A percentile compares a stretch with the other conserved stretches of the same genome.
Conservation (phyloP, 495 filamentous ascomycete genomes). For the Podospora anserina region DNA sequence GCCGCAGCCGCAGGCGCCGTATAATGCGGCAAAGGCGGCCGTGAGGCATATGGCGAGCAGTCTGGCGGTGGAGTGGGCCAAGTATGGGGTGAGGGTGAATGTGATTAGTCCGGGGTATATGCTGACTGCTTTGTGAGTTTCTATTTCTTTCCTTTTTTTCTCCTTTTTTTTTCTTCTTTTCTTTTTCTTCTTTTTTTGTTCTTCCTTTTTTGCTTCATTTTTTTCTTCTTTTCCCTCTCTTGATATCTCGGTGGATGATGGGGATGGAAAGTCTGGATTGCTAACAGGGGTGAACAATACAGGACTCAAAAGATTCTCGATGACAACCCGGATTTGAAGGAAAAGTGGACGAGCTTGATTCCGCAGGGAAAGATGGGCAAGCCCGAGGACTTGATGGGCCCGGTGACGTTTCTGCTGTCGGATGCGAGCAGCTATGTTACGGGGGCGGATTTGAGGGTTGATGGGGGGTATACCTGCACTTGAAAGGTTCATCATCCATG, state of each 20-base stretch:
- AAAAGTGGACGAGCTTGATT: slow-evolving; percentile 87
- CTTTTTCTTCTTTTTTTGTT: too few species aligned
- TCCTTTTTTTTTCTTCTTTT: too few species aligned
- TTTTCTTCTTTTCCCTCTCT: too few species aligned
- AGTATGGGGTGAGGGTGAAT: slow-evolving; percentile 80
- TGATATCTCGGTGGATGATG: background rate
- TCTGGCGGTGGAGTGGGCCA: slow-evolving; percentile 87
- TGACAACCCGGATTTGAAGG: slow-evolving; percentile 81
- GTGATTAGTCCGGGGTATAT: slow-evolving; percentile 91
- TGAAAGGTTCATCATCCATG: slow-evolving; percentile 4
- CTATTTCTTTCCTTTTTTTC: background rate
- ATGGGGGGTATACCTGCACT: slow-evolving; percentile 87
- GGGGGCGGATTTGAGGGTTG: slow-evolving; percentile 83
- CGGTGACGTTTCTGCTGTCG: slow-evolving; percentile 83
- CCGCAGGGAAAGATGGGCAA: slow-evolving; percentile 89
- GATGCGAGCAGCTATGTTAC: slow-evolving; percentile 86
- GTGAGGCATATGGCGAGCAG: slow-evolving; percentile 78
- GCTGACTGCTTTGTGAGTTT: slow-evolving; percentile 78
- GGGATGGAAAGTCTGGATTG: background rate
- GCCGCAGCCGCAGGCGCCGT: slow-evolving; percentile 89
- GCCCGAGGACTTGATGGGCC: slow-evolving; percentile 89
- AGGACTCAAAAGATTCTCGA: slow-evolving; percentile 93
- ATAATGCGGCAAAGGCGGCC: slow-evolving; percentile 86
- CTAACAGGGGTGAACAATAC: background rate
- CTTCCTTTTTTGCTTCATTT: too few species aligned